Percentiles rank a stretch among this genome's conserved stretches.
Conservation (phyloP, 2,329 filamentous ascomycete species). For the Ceratocystis lukuohia region DNA sequence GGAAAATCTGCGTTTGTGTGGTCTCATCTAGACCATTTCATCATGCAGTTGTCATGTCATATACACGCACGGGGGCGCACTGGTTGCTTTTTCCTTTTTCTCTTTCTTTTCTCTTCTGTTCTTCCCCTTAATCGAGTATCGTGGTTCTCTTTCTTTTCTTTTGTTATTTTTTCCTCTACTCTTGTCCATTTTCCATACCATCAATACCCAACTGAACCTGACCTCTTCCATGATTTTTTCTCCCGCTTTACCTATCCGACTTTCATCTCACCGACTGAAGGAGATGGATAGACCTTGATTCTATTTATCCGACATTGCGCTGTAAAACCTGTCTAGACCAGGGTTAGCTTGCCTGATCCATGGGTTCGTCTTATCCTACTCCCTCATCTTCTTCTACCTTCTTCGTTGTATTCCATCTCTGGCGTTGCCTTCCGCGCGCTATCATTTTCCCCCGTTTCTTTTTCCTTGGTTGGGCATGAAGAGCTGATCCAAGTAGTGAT, state of each 20-base stretch:
- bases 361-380: conserved; percentile 12
- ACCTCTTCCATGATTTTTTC: conserved; percentile 13
- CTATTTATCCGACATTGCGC: not conserved
- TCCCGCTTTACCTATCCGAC: no score
- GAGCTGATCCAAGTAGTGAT: conserved; percentile 1
- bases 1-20: conserved; percentile 93
- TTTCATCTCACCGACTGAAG: conserved; percentile 1
- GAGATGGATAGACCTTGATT: not conserved
- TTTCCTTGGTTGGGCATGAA: conserved; percentile 4
- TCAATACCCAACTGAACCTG: conserved; percentile 21
- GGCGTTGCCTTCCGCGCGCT: not conserved
- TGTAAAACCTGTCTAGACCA: conserved; percentile 3
- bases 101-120: conserved; percentile 23
- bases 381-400: conserved; percentile 6
- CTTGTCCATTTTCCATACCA: conserved; percentile 21
- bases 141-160: conserved; percentile 20
- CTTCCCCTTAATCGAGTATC: conserved; percentile 21
- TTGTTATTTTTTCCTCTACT: conserved; percentile 24
- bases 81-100: conserved; percentile 21
- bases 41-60: conserved; percentile 24
- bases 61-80: conserved; percentile 19
- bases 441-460: not conserved
- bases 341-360: not conserved
- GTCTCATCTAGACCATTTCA: conserved; percentile 63
- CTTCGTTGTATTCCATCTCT: not conserved